phyloP scores from a whole-genome alignment of 106 monocot genomes.

The Dendrobium huoshanense region DNA sequence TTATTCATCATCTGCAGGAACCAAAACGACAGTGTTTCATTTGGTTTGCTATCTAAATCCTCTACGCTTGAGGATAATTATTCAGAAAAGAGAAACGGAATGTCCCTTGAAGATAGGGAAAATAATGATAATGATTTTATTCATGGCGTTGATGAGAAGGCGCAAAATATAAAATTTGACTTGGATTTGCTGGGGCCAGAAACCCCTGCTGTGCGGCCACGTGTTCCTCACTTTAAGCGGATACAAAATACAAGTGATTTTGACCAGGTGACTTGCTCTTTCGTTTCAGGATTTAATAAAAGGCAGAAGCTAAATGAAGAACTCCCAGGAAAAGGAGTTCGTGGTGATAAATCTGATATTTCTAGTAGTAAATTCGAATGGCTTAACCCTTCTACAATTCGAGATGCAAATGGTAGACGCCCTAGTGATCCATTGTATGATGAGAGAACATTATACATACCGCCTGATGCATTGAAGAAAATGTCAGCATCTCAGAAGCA shows the following conservation, averaged over 20 bases:
- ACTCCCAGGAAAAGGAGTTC: constrained; percentile 7
- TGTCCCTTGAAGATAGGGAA: constrained; percentile 1
- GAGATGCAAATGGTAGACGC: constrained; percentile 66
- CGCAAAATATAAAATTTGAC: constrained; percentile 11
- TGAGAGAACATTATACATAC: constrained; percentile 76
- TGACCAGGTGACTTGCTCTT: constrained; percentile 9
- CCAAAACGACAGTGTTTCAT: constrained; percentile 8
- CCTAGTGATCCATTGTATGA: constrained; percentile 76
- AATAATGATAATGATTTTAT: constrained; percentile 1
- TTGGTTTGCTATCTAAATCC: constrained; percentile 5
- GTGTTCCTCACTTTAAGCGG: constrained; percentile 63
- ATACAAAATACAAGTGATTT: constrained; percentile 34
- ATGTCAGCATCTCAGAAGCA: constrained; percentile 96
- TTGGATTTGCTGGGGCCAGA: constrained; percentile 38
- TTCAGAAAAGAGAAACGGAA: neutral
- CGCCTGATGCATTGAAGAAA: constrained; percentile 64
- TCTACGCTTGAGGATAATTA: constrained; percentile 5
- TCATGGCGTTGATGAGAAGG: neutral
- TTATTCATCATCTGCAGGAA: constrained; percentile 21
- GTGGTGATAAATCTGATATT: constrained; percentile 24
- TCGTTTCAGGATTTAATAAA: constrained; percentile 35
- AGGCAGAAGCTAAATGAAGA: constrained; percentile 35
- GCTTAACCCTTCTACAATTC: constrained; percentile 69
- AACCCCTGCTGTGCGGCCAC: constrained; percentile 40
- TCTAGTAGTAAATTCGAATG: constrained; percentile 75